Conservation (phyloP, 2,329 filamentous ascomycete genomes). For the Alternaria ventricosa region DNA sequence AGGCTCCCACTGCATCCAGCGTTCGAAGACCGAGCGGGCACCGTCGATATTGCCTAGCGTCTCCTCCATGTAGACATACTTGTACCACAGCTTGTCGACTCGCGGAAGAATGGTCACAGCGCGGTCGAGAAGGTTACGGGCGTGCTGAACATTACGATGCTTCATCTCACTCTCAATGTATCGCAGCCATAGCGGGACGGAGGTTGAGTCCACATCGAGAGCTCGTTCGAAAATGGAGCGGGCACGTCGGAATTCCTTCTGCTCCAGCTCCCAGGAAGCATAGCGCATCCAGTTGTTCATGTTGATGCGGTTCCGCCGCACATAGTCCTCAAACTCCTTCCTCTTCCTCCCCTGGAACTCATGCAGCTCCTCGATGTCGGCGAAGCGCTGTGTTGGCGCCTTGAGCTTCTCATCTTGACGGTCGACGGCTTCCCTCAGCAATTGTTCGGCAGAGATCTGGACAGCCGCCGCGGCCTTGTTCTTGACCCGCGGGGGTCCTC, state of each 20-base stretch:
- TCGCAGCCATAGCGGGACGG: conserved; percentile 85
- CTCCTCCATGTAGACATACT: conserved; percentile 99
- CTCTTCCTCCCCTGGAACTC: conserved; percentile 96
- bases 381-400: conserved; percentile 91
- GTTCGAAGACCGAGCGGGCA: conserved; percentile 91
- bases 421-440: conserved; percentile 95
- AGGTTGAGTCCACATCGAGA: conserved; percentile 87
- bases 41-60: conserved; percentile 93
- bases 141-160: conserved; percentile 78
- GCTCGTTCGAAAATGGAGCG: conserved; percentile 94
- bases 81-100: conserved; percentile 98
- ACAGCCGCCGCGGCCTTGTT: conserved; percentile 90
- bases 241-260: conserved; percentile 94
- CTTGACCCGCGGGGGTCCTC: conserved; percentile 94
- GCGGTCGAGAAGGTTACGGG: conserved; percentile 89
- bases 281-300: conserved; percentile 99
- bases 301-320: conserved; percentile 89
- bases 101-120: conserved; percentile 91
- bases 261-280: conserved; percentile 95
- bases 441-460: conserved; percentile 94
- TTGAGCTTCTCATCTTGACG: conserved; percentile 88
- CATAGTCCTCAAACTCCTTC: conserved; percentile 98
- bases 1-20: conserved; percentile 98
- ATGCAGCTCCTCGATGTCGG: conserved; percentile 95
- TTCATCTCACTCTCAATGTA: conserved; percentile 99